A percentile compares a stretch with the other conserved stretches of the same genome.
These are phyloP conservation scores for Penicillium sp. DNA, from an alignment of 2,329 filamentous ascomycete species.

Conservation along the genomic window DNA sequence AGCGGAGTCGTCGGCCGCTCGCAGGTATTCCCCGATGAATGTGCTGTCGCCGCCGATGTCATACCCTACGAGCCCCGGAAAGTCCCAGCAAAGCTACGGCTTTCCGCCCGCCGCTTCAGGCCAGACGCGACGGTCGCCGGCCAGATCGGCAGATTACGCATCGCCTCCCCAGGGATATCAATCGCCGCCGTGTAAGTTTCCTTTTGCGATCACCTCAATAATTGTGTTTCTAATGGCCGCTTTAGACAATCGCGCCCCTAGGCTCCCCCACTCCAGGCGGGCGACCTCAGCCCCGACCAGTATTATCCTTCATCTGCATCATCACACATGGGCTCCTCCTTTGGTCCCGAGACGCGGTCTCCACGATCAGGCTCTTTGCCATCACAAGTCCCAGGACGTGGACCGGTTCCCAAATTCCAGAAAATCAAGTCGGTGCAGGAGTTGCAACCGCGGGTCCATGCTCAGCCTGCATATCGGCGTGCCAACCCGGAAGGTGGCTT, in stretches of 20 bases:
- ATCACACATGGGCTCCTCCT: constrained; percentile 64
- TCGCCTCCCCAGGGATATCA: constrained; percentile 56
- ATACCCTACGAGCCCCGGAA: constrained; percentile 62
- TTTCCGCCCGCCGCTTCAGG: constrained; percentile 49
- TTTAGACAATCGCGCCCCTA: constrained; percentile 51
- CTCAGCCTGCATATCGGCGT: constrained; percentile 83
- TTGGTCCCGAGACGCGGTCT: constrained; percentile 50
- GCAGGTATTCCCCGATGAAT: constrained; percentile 96
- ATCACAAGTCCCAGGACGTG: constrained; percentile 45
- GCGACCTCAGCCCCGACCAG: constrained; percentile 63
- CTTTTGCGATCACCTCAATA: neutral
- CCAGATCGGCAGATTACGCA: constrained; percentile 56
- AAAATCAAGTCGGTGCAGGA: constrained; percentile 69
- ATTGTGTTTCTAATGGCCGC: constrained; percentile 18
- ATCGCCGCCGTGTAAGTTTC: constrained; percentile 51
- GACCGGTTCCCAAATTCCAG: constrained; percentile 80
- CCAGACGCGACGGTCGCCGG: constrained; percentile 70
- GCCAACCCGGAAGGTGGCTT: constrained; percentile 97
- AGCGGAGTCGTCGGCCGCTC: constrained; percentile 74
- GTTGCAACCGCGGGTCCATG: constrained; percentile 73
- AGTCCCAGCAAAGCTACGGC: constrained; percentile 44
- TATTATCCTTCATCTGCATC: constrained; percentile 68
- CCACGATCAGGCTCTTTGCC: constrained; percentile 44
- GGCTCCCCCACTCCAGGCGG: constrained; percentile 69
- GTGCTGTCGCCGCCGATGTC: constrained; percentile 73